phyloP scores from a whole-genome alignment of 2,329 filamentous ascomycete species.

The Cladosporium oxysporum region DNA sequence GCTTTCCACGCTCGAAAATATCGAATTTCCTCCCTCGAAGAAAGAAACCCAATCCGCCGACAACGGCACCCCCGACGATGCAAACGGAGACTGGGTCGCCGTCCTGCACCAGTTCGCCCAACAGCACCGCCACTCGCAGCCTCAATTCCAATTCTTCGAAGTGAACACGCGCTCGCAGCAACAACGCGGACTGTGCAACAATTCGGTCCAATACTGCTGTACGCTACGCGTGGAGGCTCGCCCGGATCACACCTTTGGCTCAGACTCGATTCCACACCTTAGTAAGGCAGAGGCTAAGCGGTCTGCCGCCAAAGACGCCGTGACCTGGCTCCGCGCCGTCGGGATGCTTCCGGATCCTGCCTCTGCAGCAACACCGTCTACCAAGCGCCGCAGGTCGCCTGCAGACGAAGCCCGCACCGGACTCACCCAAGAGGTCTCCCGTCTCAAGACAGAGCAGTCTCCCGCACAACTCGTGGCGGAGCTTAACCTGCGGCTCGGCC shows the following conservation, averaged over 20 bases:
- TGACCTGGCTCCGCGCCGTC: constrained; percentile 43
- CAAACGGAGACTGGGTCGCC: constrained; percentile 40
- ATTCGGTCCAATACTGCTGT: constrained; percentile 24
- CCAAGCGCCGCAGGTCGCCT: constrained; percentile 23
- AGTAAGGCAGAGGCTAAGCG: constrained; percentile 46
- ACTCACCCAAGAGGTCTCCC: neutral
- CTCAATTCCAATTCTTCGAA: constrained; percentile 42
- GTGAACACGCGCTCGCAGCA: constrained; percentile 38
- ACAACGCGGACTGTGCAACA: constrained; percentile 29
- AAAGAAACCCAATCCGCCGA: constrained; percentile 24
- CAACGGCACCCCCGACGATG: constrained; percentile 14
- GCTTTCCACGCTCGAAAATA: constrained; percentile 33
- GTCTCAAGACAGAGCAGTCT: constrained; percentile 2
- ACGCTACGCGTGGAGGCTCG: constrained; percentile 24
- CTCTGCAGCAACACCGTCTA: constrained; percentile 25
- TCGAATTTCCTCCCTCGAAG: constrained; percentile 31
- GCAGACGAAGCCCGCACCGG: constrained; percentile 14
- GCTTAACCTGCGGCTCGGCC: constrained; percentile 28
- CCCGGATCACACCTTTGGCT: constrained; percentile 40
- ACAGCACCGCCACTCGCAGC: constrained; percentile 26
- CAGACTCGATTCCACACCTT: constrained; percentile 34
- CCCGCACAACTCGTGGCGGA: constrained; percentile 27
- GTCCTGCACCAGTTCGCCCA: constrained; percentile 39
- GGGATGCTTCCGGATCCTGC: constrained; percentile 33
- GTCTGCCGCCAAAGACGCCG: constrained; percentile 44